Evolutionary conservation across 257 asterid species (phyloP).

Genomic region (Mitragyna speciosa): DNA sequence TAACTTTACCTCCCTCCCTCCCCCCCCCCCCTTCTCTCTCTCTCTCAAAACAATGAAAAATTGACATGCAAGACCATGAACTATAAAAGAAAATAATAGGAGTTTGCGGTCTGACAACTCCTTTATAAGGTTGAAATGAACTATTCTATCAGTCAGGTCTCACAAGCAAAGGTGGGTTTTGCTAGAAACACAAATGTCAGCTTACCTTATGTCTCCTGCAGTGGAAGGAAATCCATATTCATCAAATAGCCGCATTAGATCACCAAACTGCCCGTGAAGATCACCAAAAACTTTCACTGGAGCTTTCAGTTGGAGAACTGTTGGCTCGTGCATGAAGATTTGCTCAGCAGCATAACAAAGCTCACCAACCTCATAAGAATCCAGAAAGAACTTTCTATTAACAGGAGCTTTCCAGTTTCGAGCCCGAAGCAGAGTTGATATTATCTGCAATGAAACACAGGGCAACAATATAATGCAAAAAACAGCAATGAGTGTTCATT

Average conservation of each 20-base stretch:
- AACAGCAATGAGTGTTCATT: background rate
- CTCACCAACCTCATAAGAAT: conserved; percentile 95
- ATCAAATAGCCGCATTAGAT: conserved; percentile 93
- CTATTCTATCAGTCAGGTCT: background rate
- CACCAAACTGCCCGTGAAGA: conserved; percentile 99
- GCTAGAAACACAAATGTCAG: conserved; percentile 16
- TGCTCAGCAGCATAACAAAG: conserved; percentile 98
- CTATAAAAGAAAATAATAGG: background rate
- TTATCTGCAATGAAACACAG: conserved; percentile 52
- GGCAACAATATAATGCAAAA: conserved; percentile 4
- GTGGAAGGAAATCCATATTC: conserved; percentile 99
- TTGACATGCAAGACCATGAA: background rate
- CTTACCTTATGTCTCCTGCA: conserved; percentile 98
- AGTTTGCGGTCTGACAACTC: background rate
- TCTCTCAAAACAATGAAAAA: background rate
- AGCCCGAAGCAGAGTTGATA: conserved; percentile 89
- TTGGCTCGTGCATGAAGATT: conserved; percentile 94
- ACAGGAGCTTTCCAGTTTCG: conserved; percentile 95
- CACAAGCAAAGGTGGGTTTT: background rate
- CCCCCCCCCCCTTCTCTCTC: no score
- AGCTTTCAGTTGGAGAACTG: conserved; percentile 98
- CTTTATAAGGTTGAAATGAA: background rate
- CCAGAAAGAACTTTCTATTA: conserved; percentile 90
- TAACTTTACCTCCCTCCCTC: no score
- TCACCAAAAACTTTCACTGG: conserved; percentile 97